phyloP scores from a whole-genome alignment of 2,329 filamentous ascomycete species.

The Trichophyton verrucosum region DNA sequence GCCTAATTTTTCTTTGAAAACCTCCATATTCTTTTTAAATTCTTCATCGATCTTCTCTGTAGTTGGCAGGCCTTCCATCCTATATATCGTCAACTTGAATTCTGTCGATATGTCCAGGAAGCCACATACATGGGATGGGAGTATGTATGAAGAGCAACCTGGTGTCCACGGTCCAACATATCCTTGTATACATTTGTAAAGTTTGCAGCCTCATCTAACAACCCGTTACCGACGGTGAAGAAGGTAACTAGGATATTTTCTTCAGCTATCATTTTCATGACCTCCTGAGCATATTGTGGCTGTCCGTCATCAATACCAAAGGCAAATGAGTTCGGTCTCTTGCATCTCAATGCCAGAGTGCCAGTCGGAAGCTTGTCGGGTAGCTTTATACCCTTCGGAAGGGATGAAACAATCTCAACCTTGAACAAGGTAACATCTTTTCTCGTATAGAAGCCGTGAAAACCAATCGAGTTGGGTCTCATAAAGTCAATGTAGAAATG shows the following conservation, averaged over 20 bases:
- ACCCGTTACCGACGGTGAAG: slow-evolving; percentile 54
- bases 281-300: slow-evolving; percentile 46
- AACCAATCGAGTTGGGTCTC: slow-evolving; percentile 46
- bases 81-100: slow-evolving; percentile 13
- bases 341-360: slow-evolving; percentile 50
- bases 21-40: slow-evolving; percentile 23
- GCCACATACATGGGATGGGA: slow-evolving; percentile 48
- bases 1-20: slow-evolving; percentile 21
- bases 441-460: slow-evolving; percentile 51
- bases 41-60: slow-evolving; percentile 27
- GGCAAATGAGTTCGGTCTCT: slow-evolving; percentile 55
- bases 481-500: slow-evolving; percentile 53
- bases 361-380: slow-evolving; percentile 51
- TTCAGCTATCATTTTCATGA: slow-evolving; percentile 49
- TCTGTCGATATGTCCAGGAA: not conserved
- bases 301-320: slow-evolving; percentile 61
- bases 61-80: slow-evolving; percentile 26
- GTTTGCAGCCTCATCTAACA: slow-evolving; percentile 48
- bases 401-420: slow-evolving; percentile 47
- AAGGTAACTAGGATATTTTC: slow-evolving; percentile 56
- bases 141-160: slow-evolving; percentile 56
- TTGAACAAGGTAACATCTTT: slow-evolving; percentile 41
- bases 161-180: slow-evolving; percentile 51
- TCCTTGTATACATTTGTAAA: slow-evolving; percentile 52
- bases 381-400: slow-evolving; percentile 42